Base-by-base conservation (phyloP, 345 rosid genomes). In the Aethionema arabicum region DNA sequence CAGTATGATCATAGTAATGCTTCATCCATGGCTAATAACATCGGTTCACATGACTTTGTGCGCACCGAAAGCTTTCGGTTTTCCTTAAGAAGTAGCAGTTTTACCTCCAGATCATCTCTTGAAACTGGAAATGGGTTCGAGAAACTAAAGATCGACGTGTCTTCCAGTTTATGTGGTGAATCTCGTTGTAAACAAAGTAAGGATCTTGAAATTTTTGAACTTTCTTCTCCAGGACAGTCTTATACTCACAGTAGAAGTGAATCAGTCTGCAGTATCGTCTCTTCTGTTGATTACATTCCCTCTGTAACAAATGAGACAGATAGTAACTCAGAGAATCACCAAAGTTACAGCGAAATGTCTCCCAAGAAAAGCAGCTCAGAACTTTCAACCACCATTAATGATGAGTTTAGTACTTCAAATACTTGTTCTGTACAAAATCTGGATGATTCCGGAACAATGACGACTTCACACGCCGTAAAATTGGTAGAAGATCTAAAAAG, bases 171-270 rank as follows among this genome's bases (percentile, higher is more conserved):
- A 53, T 72, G 76, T 11, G 75, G 65, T 11, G 88, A 78, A 59
- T 75, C 74, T 32, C 74, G 48, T 32, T 58, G 63, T 33, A 62
- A 51, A 53, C 66, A 59, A 59, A 76, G 70, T 65, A 75, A 74
- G 64, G 79, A 85, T 49, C 77, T 46, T 61, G 87, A 79, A 38
- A 81, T 63, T 70, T 69, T 52, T 35, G 84, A 82, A 35, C 65
- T 54, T 47, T 78, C 65, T 47, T 86, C 85, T 59, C 77, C 79
- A 0, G 89, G 81, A 33, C 85, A 77, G 54, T 81, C 85, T 39
- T 78, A 78, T 63, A 70, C 72, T 61, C 96, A 83, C 70, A 89
- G 95, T 78, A 83, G 96, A 74, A 86, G 83, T 66, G 98, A 78
- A 61, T 92, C 93, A 37, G 69, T 85, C 50, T 81, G 82, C 48